Evolutionary conservation across 371 early-diverging fungal genomes (phyloP).

Genomic region (Coemansia linderi): DNA sequence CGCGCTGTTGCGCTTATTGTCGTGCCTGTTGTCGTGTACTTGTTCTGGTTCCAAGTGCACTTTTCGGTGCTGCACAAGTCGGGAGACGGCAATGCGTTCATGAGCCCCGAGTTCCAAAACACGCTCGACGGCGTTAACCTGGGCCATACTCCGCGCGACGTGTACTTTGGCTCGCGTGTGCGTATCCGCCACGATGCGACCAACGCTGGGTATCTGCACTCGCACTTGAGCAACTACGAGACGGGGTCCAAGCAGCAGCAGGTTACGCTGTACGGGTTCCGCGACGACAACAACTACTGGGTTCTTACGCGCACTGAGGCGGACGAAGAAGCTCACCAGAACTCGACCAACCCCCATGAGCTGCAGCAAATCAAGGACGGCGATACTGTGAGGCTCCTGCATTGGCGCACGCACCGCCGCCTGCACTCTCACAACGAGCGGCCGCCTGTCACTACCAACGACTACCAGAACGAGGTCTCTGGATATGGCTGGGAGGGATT

Average conservation of each 20-base stretch:
- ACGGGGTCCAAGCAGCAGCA: conserved; percentile 90
- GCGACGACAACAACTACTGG: conserved; percentile 90
- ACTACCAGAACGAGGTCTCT: conserved; percentile 84
- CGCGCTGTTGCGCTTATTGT: conserved; percentile 69
- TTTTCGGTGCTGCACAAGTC: conserved; percentile 64
- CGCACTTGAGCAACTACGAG: conserved; percentile 77
- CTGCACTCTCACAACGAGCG: conserved; percentile 89
- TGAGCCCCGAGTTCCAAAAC: conserved; percentile 76
- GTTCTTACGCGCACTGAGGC: conserved; percentile 54
- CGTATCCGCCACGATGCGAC: conserved; percentile 67
- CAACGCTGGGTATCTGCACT: conserved; percentile 84
- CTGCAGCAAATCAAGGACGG: conserved; percentile 57
- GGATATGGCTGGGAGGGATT: conserved; percentile 61
- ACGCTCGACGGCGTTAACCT: conserved; percentile 61
- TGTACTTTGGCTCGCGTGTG: conserved; percentile 80
- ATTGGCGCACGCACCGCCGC: conserved; percentile 66
- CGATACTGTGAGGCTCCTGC: conserved; percentile 74
- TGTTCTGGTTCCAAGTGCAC: conserved; percentile 78
- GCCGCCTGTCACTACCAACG: conserved; percentile 72
- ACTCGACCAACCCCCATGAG: conserved; percentile 40
- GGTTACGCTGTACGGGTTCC: conserved; percentile 86
- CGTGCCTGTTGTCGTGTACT: conserved; percentile 79
- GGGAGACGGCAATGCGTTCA: conserved; percentile 85
- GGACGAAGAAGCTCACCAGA: conserved; percentile 54
- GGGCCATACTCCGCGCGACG: conserved; percentile 66